These are phyloP conservation scores for Gaertneriomyces sp. DNA, from an alignment of 192 early-diverging fungal species.

Conservation along the genomic window DNA sequence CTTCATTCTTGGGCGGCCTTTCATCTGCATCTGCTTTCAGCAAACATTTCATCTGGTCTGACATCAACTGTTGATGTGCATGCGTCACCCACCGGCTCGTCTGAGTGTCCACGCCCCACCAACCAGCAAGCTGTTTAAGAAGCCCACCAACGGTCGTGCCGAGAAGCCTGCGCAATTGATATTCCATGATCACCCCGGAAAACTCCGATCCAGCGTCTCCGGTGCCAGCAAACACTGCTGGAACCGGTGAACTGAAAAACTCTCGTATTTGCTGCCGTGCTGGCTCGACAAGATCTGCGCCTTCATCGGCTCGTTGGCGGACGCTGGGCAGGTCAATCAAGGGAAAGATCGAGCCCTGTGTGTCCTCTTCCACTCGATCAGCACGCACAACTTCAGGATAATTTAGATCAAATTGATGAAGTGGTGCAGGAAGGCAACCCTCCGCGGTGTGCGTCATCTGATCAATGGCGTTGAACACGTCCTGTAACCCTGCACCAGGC, in stretches of 20 bases:
- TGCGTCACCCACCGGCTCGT: background rate
- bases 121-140: background rate
- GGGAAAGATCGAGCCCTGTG: too few relatives aligned
- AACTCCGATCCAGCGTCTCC: conserved; percentile 14
- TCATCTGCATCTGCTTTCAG: background rate
- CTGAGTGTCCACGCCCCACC: background rate
- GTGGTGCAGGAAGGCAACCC: too few relatives aligned
- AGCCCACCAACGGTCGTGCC: conserved; percentile 1
- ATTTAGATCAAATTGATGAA: too few relatives aligned
- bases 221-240: conserved; percentile 17
- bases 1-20: background rate
- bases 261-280: conserved; percentile 11
- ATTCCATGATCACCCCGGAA: conserved; percentile 21
- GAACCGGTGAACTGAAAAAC: conserved; percentile 22
- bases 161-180: conserved; percentile 16
- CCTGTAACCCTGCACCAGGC: too few relatives aligned
- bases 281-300: background rate
- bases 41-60: background rate
- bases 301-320: too few relatives aligned
- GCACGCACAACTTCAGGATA: too few relatives aligned
- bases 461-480: too few relatives aligned
- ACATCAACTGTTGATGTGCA: background rate
- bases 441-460: too few relatives aligned
- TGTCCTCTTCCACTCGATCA: too few relatives aligned
- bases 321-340: too few relatives aligned